phyloP scores from a whole-genome alignment of 139 green algal genomes.

The Tetratostichococcus sp. region DNA sequence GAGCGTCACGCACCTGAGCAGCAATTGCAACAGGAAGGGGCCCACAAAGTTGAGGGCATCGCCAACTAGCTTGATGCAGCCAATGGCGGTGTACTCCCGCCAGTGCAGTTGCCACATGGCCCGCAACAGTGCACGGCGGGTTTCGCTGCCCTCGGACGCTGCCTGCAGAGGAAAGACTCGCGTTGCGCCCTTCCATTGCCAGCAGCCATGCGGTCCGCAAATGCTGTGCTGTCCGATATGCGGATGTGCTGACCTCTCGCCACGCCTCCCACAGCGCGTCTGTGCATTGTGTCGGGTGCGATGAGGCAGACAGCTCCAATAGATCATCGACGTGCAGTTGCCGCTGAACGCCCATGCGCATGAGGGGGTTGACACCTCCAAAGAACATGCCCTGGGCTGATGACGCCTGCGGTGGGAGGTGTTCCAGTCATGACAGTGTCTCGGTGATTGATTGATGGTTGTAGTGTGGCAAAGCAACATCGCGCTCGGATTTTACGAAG shows the following conservation, averaged over 20 bases:
- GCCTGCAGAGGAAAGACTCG: no score
- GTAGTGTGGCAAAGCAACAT: no score
- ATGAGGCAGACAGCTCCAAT: slow-evolving; percentile 20
- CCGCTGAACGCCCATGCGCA: slow-evolving; percentile 5
- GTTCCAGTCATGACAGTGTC: no score
- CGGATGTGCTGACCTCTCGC: slow-evolving; percentile 42
- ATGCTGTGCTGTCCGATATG: no score
- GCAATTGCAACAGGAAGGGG: slow-evolving; percentile 59
- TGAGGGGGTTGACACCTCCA: not conserved
- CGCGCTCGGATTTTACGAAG: no score
- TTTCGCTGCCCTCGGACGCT: slow-evolving; percentile 8
- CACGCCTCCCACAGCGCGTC: slow-evolving; percentile 42
- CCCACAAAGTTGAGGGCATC: slow-evolving; percentile 66
- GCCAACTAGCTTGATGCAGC: slow-evolving; percentile 50
- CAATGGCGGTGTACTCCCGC: slow-evolving; percentile 42
- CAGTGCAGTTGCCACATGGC: slow-evolving; percentile 37
- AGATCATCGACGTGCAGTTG: slow-evolving; percentile 57
- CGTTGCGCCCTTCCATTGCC: no score
- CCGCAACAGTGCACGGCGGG: slow-evolving; percentile 35
- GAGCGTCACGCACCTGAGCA: slow-evolving; percentile 66
- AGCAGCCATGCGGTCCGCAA: no score
- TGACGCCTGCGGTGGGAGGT: not conserved
- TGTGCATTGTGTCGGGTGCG: slow-evolving; percentile 35
- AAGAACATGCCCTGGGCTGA: not conserved
- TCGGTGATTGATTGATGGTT: no score